These are phyloP conservation scores for Parietichytrium sp. DNA, from an alignment of 108 stramenopile species.

Conservation along the genomic window DNA sequence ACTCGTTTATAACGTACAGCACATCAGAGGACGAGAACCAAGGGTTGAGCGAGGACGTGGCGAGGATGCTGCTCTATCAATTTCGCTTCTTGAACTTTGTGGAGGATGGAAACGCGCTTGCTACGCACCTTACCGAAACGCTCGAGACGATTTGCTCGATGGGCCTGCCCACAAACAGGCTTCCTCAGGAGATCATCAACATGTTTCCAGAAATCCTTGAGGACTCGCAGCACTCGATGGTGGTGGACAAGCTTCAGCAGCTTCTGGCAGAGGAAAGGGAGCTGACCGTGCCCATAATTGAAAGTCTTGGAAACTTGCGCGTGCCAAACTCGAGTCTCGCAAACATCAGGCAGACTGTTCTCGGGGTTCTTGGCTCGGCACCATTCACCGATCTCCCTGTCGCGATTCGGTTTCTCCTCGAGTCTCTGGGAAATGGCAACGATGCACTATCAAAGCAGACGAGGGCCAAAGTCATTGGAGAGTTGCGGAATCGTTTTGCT, in stretches of 20 bases:
- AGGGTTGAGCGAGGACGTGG: no score
- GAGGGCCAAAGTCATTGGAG: not conserved
- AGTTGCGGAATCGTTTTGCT: not conserved
- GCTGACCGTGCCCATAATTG: conserved; percentile 17
- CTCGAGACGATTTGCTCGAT: not conserved
- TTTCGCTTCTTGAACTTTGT: conserved; percentile 21
- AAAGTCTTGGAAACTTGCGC: not conserved
- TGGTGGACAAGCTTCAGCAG: not conserved
- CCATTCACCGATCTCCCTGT: conserved; percentile 3
- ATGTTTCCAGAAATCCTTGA: conserved; percentile 6
- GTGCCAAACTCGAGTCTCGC: not conserved
- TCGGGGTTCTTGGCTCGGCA: not conserved
- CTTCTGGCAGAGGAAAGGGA: conserved; percentile 9
- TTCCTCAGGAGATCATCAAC: not conserved
- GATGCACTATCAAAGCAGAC: not conserved
- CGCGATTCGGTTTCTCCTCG: conserved; percentile 30
- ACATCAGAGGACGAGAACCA: no score
- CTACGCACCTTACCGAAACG: not conserved
- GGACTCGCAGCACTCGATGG: not conserved
- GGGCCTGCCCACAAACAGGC: not conserved
- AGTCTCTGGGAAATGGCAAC: not conserved
- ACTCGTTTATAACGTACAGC: no score
- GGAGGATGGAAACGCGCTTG: conserved; percentile 16
- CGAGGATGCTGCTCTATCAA: not conserved
- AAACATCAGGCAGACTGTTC: not conserved